phyloP scores from a whole-genome alignment of 225 moss, liverwort and hornwort genomes.

The Anthoceros angustus region DNA sequence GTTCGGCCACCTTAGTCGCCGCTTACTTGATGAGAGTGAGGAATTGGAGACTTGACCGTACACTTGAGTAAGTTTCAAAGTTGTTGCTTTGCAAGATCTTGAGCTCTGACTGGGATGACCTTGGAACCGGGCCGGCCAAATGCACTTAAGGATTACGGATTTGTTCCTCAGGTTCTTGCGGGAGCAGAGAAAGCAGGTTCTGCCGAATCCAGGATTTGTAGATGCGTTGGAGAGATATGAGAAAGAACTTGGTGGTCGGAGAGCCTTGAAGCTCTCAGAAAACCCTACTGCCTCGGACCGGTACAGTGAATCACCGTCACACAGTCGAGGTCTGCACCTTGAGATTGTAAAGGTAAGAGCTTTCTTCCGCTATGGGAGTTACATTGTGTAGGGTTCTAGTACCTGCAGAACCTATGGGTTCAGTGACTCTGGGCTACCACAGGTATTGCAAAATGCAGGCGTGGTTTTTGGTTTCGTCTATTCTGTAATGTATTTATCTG shows the following conservation, averaged over 20 bases:
- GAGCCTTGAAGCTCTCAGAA: not conserved
- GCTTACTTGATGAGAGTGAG: constrained; percentile 36
- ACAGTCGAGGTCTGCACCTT: constrained; percentile 6
- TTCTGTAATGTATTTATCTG: not conserved
- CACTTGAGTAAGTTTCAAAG: constrained; percentile 24
- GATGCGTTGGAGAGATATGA: constrained; percentile 22
- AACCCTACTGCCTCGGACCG: not conserved
- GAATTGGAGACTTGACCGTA: constrained; percentile 22
- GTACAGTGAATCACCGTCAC: not conserved
- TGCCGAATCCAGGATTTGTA: constrained; percentile 32
- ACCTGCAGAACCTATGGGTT: too few relatives aligned
- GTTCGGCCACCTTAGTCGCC: constrained; percentile 35
- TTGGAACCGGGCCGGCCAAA: too few relatives aligned
- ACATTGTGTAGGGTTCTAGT: too few relatives aligned
- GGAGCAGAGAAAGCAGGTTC: constrained; percentile 34
- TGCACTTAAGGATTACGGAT: not conserved
- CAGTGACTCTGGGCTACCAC: too few relatives aligned
- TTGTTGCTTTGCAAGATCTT: too few relatives aligned
- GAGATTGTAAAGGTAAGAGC: constrained; percentile 14
- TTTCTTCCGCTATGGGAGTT: too few relatives aligned
- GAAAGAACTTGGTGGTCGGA: constrained; percentile 5
- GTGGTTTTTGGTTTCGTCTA: not conserved
- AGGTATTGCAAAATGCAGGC: not conserved
- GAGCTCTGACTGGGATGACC: too few relatives aligned
- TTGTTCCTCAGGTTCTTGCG: constrained; percentile 20